Evolutionary conservation across 2,329 filamentous ascomycete genomes (phyloP), one percentile per base, ranked within the genome.

Genomic region (Trichoderma atroviride): DNA sequence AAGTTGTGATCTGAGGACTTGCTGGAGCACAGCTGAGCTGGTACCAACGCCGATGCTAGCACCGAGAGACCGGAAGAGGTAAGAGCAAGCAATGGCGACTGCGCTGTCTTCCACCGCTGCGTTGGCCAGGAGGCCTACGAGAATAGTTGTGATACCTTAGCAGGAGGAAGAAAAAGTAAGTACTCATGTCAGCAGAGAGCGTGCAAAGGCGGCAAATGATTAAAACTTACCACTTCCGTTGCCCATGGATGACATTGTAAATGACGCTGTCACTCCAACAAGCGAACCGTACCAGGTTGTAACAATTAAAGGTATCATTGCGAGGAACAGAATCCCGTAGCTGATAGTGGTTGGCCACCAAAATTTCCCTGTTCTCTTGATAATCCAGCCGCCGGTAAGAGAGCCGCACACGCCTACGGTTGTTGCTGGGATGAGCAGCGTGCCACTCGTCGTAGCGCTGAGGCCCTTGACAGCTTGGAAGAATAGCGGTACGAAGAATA

Each of bases 11-110:
- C 91, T 83, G 24, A 95, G 82, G 3, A 85, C 83, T 75, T 91
- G 88, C 76, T 95, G 93, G 57, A 93, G 86, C 9, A 92, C 85
- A 1, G 91, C 92, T 1, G 91, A 88, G 62, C 87, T 87, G 69
- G 92, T 81, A n/a, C 90, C 91, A 68, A 94, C 83, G 13, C 92
- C 92, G 68, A 94, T 82, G 7, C 90, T 91, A n/a, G 92, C 84
- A n/a, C 92, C 92, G 0, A 94, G 83, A 1, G 90, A 91, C 50
- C 92, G 89, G 83, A 95, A 95, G 29, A 95, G 87, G 79, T 95
- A 95, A 24, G 89, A 92, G 77, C 91, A 93, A 9, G 92, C 92
- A 19, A 92, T 91, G 4, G 89, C 91, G 1, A 94, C 87, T 2
- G 92, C 91, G 71, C 91, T 89, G 73, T 94, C 92, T 55, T 88